Percentiles rank a stretch among this genome's conserved stretches.
Conservation (phyloP, 75 land plant genomes). For the Pseudotsuga menziesii region DNA sequence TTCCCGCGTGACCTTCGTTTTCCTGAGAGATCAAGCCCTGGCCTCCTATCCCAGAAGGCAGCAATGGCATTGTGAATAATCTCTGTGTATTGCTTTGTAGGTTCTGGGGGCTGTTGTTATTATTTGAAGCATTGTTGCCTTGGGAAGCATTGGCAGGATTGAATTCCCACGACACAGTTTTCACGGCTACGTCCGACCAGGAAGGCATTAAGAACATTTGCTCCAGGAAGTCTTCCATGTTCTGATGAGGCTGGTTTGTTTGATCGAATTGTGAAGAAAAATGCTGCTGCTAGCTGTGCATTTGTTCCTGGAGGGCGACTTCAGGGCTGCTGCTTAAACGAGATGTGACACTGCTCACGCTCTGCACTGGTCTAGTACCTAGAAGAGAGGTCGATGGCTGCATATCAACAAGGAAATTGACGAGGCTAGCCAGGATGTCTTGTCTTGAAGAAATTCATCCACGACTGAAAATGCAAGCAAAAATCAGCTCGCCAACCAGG, state of each 20-base stretch:
- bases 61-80: constrained; percentile 11
- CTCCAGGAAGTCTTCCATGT: constrained; percentile 45
- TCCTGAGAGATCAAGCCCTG: too few species aligned
- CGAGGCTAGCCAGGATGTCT: constrained; percentile 8
- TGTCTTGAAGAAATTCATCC: not conserved
- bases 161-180: constrained; percentile 7
- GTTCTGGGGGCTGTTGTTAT: not conserved
- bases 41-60: not conserved
- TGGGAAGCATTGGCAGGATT: constrained; percentile 2
- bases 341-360: not conserved
- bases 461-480: too few species aligned
- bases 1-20: too few species aligned
- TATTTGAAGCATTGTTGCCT: not conserved
- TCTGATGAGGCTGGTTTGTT: not conserved
- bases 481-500: too few species aligned
- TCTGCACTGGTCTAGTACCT: constrained; percentile 1
- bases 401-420: constrained; percentile 3
- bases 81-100: not conserved
- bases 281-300: constrained; percentile 1
- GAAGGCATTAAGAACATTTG: constrained; percentile 44
- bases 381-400: constrained; percentile 4
- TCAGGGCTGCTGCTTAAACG: constrained; percentile 5
- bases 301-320: not conserved
- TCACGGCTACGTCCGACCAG: constrained; percentile 21
- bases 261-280: constrained; percentile 1